These are phyloP conservation scores for Withania somnifera DNA, from an alignment of 305 asterid species.

Conservation along the genomic window DNA sequence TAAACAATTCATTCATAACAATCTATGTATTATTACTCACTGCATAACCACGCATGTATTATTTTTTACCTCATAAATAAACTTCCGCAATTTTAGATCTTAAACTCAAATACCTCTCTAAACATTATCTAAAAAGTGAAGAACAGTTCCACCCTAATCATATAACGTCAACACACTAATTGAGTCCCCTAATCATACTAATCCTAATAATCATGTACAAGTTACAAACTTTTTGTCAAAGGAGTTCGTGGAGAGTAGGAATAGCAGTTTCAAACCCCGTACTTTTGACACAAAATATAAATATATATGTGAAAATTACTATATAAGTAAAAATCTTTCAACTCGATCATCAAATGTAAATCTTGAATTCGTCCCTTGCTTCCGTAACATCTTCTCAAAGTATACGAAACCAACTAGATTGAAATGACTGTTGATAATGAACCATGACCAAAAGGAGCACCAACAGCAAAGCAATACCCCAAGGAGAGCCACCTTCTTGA, in stretches of 20 bases:
- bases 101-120: background rate
- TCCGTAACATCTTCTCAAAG: background rate
- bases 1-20: background rate
- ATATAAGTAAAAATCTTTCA: background rate
- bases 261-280: too few relatives aligned
- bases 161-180: background rate
- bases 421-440: constrained; percentile 21
- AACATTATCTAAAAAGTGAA: background rate
- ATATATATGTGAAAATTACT: background rate
- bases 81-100: background rate
- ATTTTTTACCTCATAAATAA: background rate
- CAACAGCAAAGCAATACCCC: constrained; percentile 24
- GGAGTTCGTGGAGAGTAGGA: too few relatives aligned
- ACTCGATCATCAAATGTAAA: background rate
- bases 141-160: background rate
- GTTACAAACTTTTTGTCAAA: too few relatives aligned
- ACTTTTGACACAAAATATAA: background rate
- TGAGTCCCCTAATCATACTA: background rate
- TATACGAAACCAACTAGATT: background rate
- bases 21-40: background rate
- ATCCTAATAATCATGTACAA: background rate
- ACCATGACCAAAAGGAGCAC: constrained; percentile 42
- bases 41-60: background rate
- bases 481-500: constrained; percentile 34
- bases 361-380: background rate